Evolutionary conservation across 106 monocot species (phyloP).

Genomic region (Alisma plantagoaquatica): DNA sequence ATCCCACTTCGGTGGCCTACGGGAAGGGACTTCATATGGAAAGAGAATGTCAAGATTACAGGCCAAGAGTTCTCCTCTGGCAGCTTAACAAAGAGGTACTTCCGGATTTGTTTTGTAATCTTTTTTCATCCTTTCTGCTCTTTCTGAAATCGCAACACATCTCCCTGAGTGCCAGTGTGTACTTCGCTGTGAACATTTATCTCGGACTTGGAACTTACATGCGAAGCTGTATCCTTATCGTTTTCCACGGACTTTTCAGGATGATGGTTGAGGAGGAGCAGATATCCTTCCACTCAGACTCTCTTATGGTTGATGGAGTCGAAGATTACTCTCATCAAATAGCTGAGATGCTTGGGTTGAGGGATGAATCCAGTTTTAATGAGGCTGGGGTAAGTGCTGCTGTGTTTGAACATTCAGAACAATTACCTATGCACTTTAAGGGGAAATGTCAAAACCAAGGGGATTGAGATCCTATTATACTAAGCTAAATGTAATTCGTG

Average conservation of each 20-base stretch:
- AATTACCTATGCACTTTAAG: no score
- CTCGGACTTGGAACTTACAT: no score
- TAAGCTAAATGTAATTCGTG: no score
- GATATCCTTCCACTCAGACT: slow-evolving; percentile 68
- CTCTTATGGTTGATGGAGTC: slow-evolving; percentile 79
- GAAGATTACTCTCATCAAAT: slow-evolving; percentile 95
- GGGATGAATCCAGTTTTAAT: slow-evolving; percentile 73
- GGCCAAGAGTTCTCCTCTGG: slow-evolving; percentile 91
- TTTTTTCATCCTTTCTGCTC: background rate
- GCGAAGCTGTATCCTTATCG: no score
- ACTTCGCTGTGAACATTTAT: no score
- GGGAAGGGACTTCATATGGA: slow-evolving; percentile 89
- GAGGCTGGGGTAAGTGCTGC: slow-evolving; percentile 57
- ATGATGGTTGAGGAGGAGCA: slow-evolving; percentile 97
- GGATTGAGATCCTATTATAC: no score
- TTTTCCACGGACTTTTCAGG: no score
- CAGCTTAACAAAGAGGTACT: slow-evolving; percentile 88
- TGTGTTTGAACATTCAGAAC: no score
- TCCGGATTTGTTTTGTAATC: no score
- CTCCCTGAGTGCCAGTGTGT: no score
- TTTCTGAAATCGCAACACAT: background rate
- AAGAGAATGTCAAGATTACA: slow-evolving; percentile 85
- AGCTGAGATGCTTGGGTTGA: slow-evolving; percentile 85
- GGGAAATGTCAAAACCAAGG: no score
- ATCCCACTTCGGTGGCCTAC: slow-evolving; percentile 85